phyloP scores from a whole-genome alignment of 805 yeast genomes.

The Yarrowia osloensis region DNA sequence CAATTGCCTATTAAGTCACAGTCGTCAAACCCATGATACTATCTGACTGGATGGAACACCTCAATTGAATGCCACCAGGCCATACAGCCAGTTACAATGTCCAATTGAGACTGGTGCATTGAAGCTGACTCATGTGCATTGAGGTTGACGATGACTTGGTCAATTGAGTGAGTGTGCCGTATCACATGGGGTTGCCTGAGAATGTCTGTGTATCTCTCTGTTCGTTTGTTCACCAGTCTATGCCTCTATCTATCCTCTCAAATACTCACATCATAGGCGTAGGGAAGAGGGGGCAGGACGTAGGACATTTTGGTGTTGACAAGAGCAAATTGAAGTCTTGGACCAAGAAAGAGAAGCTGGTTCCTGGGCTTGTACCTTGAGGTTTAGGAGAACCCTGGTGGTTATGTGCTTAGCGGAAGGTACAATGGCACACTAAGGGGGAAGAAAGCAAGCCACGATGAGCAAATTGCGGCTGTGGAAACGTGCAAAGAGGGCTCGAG shows the following conservation, averaged over 20 bases:
- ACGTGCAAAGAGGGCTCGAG: background rate
- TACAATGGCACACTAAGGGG: background rate
- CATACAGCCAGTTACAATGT: too few species aligned
- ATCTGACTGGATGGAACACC: too few species aligned
- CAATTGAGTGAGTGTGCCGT: too few species aligned
- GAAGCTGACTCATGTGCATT: background rate
- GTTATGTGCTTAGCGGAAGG: constrained; percentile 4
- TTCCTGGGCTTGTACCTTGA: background rate
- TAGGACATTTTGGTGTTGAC: constrained; percentile 10
- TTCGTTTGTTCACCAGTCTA: background rate
- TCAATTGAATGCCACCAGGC: too few species aligned
- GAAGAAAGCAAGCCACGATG: constrained; percentile 4
- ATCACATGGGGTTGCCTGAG: too few species aligned
- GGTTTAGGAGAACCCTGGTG: constrained; percentile 18
- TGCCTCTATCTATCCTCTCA: background rate
- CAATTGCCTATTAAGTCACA: too few species aligned
- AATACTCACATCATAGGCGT: constrained; percentile 32
- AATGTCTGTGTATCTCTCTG: background rate
- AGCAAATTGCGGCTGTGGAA: background rate
- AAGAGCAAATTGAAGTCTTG: background rate
- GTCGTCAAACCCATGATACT: too few species aligned
- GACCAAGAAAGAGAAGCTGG: background rate
- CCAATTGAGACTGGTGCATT: background rate
- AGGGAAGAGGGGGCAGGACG: constrained; percentile 34
- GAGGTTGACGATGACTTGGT: too few species aligned